Evolutionary conservation across 495 filamentous ascomycete genomes (phyloP), one percentile per base, ranked within the genome.

Genomic region (Usnea hakonensis): DNA sequence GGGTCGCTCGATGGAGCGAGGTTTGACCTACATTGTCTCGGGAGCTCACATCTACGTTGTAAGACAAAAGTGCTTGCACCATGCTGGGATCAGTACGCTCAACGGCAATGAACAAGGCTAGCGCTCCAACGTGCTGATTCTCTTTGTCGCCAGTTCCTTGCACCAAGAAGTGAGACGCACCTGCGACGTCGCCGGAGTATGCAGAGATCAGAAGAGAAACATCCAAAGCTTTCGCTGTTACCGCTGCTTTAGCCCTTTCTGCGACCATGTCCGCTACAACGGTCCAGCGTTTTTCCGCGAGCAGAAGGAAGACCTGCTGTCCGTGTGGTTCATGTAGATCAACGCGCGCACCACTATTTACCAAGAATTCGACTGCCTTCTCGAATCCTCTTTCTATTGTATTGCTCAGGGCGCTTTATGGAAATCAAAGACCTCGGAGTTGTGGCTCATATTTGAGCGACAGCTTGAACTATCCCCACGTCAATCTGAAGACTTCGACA

Each of bases 11-110:
- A 40, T 61, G 59, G 19, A 70, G 56, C 14, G 58, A 59, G 21
- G 67, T 69, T 76, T 95, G 95, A 28, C 91, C 92, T 43, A 84
- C 83, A 64, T 83, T 71, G 66, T 97, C 96, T 41, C 69, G 81
- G 75, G 71, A 80, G 75, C 92, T 87, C n/a, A 97, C 61, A 57
- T 63, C 37, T 19, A 63, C 50, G 13, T 43, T 32, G 5, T 40
- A 16, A 16, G 13, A 23, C 14, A 57, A 11, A 35, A 57, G 55
- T 14, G 9, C 3, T 19, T 57, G 28, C 55, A 38, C 55, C 28
- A 35, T 57, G 13, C 21, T 35, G 21, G 36, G 36, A 35, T 57
- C 46, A 36, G 35, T n/a, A 19, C 43, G 43, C 5, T 46, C 43
- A 46, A 46, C 43, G 36, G 43, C 58, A 2, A 61, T 53, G 30